A percentile compares a stretch with the other conserved stretches of the same genome.
Evolutionary conservation across 2,329 filamentous ascomycete species (phyloP).

Genomic region (Aspergillus sp.): DNA sequence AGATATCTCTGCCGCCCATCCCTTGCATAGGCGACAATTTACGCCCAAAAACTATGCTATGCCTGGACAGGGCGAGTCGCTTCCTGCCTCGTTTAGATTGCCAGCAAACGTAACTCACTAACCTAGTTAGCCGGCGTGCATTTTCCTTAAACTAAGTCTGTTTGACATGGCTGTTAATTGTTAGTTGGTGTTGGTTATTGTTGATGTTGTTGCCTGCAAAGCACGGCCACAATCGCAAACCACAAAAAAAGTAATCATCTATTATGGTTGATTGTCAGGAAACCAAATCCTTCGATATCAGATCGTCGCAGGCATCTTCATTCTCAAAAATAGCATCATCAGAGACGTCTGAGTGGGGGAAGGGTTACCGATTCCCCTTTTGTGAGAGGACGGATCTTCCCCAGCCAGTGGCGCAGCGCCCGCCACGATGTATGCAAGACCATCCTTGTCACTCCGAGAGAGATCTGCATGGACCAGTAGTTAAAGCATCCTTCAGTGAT

Average conservation of each 20-base stretch:
- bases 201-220: neutral
- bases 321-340: slow-evolving; percentile 1
- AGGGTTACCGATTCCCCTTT: neutral
- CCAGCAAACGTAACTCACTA: neutral
- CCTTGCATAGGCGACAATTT: neutral
- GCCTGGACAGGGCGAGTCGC: neutral
- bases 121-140: too few relatives aligned
- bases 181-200: too few relatives aligned
- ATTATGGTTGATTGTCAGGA: neutral
- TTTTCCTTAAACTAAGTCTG: too few relatives aligned
- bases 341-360: neutral
- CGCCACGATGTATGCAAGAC: neutral
- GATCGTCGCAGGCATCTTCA: neutral
- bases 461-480: slow-evolving; percentile 11
- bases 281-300: neutral
- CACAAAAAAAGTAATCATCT: neutral
- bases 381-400: neutral
- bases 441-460: neutral
- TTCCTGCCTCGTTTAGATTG: neutral
- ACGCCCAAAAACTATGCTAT: neutral
- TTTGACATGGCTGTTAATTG: too few relatives aligned
- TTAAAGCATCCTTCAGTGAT: neutral
- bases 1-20: neutral
- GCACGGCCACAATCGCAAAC: neutral
- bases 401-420: slow-evolving; percentile 13